Percentiles rank a stretch among this genome's conserved stretches.
Conservation (phyloP, 2,329 filamentous ascomycete genomes). For the Ceratocystis diversiconidia region DNA sequence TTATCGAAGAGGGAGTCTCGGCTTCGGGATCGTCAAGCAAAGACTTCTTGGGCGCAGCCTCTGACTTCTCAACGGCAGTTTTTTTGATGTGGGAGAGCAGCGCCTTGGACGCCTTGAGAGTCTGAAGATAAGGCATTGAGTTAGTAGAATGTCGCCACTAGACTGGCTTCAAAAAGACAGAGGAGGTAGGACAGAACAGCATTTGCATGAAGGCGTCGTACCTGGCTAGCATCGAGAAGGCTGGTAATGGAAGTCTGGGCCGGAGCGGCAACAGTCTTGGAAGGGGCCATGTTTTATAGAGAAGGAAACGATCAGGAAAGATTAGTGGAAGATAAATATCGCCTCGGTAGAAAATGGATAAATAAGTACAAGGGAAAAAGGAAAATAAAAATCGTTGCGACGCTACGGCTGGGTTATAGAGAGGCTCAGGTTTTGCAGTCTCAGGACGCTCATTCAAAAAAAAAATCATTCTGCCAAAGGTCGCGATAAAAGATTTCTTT, state of each 20-base stretch:
- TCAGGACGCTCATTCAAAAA: background rate
- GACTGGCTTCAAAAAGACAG: background rate
- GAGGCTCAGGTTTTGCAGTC: background rate
- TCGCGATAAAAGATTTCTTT: slow-evolving; percentile 19
- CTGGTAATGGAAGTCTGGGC: slow-evolving; percentile 10
- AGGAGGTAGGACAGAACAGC: background rate
- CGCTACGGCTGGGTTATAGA: background rate
- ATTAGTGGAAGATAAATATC: background rate
- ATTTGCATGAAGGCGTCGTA: background rate
- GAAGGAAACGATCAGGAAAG: slow-evolving; percentile 1
- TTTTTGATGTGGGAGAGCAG: slow-evolving; percentile 48
- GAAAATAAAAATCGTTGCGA: background rate
- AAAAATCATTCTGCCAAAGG: slow-evolving; percentile 13
- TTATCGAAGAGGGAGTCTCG: slow-evolving; percentile 23
- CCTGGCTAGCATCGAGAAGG: slow-evolving; percentile 13
- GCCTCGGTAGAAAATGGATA: background rate
- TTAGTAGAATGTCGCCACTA: background rate
- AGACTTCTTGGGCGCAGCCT: slow-evolving; percentile 39
- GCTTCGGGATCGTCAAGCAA: slow-evolving; percentile 35
- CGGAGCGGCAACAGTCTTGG: slow-evolving; percentile 13
- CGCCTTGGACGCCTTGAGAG: slow-evolving; percentile 48
- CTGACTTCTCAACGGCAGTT: slow-evolving; percentile 34
- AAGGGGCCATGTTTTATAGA: slow-evolving; percentile 11
- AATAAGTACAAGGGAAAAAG: background rate
- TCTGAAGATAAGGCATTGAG: slow-evolving; percentile 27